A percentile compares a stretch with the other conserved stretches of the same genome.
Evolutionary conservation across 257 asterid species (phyloP).

Genomic region (Solanum virginianum): DNA sequence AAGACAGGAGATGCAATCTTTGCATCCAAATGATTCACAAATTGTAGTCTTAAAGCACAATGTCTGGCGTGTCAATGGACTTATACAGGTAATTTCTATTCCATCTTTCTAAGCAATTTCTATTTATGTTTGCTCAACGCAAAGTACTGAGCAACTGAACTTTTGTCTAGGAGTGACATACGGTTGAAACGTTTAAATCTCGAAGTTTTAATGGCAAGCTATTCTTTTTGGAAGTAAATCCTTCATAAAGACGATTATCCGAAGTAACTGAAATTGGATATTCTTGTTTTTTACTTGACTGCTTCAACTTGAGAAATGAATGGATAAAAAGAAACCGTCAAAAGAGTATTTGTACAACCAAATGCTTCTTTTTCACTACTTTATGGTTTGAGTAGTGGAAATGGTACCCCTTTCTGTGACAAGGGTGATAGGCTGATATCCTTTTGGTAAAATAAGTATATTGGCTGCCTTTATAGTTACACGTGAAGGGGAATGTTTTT

Average conservation of each 20-base stretch:
- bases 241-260: neutral
- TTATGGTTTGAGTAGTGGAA: neutral
- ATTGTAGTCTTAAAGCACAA: constrained; percentile 65
- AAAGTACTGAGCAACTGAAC: neutral
- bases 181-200: neutral
- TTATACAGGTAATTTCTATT: constrained; percentile 37
- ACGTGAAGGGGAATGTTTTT: neutral
- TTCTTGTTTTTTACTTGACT: neutral
- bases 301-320: neutral
- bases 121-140: neutral
- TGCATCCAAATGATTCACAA: constrained; percentile 55
- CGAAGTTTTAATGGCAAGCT: neutral
- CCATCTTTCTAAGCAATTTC: neutral
- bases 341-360: neutral
- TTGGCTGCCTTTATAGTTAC: neutral
- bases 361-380: neutral
- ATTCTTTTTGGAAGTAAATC: neutral
- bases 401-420: neutral
- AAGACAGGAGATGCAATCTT: neutral
- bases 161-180: neutral
- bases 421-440: neutral
- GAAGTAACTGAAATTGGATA: neutral
- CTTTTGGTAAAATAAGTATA: neutral
- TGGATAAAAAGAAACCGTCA: neutral
- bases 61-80: constrained; percentile 72